phyloP scores from a whole-genome alignment of 139 green algal species.

The Coelastrella sp. region DNA sequence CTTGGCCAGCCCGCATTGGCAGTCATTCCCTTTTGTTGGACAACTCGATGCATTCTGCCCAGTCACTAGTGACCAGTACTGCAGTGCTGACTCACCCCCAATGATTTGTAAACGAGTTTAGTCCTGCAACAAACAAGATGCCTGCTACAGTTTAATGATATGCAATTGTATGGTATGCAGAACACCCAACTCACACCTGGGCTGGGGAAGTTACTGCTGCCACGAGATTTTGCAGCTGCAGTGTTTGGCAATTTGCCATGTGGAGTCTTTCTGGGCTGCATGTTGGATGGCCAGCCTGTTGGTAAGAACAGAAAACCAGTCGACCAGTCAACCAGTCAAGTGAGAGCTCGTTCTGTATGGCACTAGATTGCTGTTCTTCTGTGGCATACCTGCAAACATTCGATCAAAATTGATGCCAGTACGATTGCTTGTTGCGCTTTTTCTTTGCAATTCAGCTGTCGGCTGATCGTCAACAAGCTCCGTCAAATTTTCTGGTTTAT shows the following conservation, averaged over 20 bases:
- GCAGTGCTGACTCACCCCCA: too few relatives aligned
- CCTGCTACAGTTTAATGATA: too few relatives aligned
- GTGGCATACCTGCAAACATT: background rate
- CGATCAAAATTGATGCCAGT: too few relatives aligned
- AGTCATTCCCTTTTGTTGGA: too few relatives aligned
- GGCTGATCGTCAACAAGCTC: background rate
- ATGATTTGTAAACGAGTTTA: too few relatives aligned
- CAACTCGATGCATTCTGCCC: too few relatives aligned
- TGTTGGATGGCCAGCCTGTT: background rate
- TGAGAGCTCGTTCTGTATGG: background rate
- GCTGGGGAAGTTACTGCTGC: background rate
- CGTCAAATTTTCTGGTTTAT: background rate
- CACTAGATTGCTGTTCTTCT: background rate
- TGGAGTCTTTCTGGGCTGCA: background rate
- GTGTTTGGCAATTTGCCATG: background rate
- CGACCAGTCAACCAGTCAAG: background rate
- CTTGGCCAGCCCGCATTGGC: too few relatives aligned
- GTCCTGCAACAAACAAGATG: too few relatives aligned
- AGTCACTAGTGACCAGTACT: too few relatives aligned
- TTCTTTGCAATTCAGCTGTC: background rate
- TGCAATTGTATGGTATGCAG: too few relatives aligned
- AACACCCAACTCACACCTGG: background rate
- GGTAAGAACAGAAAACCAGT: background rate
- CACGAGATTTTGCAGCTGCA: background rate
- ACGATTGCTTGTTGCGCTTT: too few relatives aligned